Evolutionary conservation across 805 yeast genomes (phyloP).

Genomic region (Cyberlindnera meyerae): DNA sequence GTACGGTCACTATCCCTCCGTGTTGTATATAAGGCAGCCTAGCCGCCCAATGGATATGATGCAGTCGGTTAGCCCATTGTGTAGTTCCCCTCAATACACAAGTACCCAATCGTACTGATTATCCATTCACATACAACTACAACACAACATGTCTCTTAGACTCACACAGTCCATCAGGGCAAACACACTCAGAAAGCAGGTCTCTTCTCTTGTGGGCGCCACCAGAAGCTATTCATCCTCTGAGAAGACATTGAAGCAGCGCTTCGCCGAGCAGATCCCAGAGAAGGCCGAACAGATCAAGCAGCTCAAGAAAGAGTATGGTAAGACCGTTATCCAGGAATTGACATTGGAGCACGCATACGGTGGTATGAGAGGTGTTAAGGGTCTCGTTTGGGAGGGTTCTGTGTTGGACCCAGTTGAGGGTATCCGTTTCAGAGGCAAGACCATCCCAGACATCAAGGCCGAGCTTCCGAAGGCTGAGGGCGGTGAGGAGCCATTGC

Average conservation of each 20-base stretch:
- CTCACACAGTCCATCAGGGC: conserved; percentile 15
- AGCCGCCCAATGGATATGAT: not conserved
- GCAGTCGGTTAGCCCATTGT: not conserved
- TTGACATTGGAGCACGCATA: conserved; percentile 74
- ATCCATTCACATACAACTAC: not conserved
- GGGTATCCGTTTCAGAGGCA: conserved; percentile 83
- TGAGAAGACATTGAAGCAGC: conserved; percentile 79
- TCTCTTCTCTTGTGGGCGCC: conserved; percentile 12
- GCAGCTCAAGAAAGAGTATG: conserved; percentile 78
- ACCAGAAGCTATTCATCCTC: conserved; percentile 25
- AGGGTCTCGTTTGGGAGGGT: conserved; percentile 85
- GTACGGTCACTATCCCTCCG: not conserved
- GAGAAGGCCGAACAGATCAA: conserved; percentile 86
- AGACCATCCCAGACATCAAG: conserved; percentile 76
- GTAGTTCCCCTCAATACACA: too few species aligned
- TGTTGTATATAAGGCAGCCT: conserved; percentile 2
- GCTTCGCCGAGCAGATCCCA: conserved; percentile 89
- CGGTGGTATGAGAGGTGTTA: conserved; percentile 90
- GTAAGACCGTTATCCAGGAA: conserved; percentile 68
- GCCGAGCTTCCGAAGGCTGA: conserved; percentile 70
- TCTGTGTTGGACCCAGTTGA: conserved; percentile 80
- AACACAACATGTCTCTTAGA: conserved; percentile 14
- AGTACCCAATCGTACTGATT: not conserved
- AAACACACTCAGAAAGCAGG: conserved; percentile 10
- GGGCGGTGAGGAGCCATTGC: conserved; percentile 60